A percentile compares a stretch with the other conserved stretches of the same genome.
phyloP scores from a whole-genome alignment of 257 asterid species.

The Fraxinus quadrangulata region DNA sequence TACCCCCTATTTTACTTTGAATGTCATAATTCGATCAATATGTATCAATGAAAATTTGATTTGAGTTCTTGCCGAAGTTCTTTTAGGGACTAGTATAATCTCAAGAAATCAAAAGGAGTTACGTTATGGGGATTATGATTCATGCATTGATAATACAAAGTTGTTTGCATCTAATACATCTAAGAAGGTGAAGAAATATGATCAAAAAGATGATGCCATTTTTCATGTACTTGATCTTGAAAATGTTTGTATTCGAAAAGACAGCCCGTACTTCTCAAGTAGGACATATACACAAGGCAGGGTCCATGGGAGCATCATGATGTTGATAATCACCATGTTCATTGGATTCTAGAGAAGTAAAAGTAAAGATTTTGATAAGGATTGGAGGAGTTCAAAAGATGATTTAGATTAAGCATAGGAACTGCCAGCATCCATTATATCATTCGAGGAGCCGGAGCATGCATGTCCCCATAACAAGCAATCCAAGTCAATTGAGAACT shows the following conservation, averaged over 20 bases:
- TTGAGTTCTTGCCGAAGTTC: no score
- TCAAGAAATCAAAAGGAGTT: slow-evolving; percentile 81
- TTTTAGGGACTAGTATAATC: slow-evolving; percentile 51
- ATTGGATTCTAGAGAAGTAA: slow-evolving; percentile 37
- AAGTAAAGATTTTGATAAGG: slow-evolving; percentile 36
- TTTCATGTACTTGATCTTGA: slow-evolving; percentile 63
- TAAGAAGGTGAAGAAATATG: slow-evolving; percentile 46
- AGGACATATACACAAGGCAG: slow-evolving; percentile 29
- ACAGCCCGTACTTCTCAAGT: slow-evolving; percentile 24
- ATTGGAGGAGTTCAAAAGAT: neutral
- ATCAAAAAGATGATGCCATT: slow-evolving; percentile 61
- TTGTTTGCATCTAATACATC: slow-evolving; percentile 37
- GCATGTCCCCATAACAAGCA: no score
- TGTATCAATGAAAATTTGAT: no score
- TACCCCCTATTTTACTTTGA: no score
- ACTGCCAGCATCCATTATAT: neutral
- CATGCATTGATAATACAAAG: slow-evolving; percentile 69
- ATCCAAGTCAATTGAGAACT: neutral
- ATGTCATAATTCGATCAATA: no score
- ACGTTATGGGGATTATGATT: slow-evolving; percentile 83
- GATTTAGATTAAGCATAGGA: slow-evolving; percentile 49
- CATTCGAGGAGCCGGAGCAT: no score
- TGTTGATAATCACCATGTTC: slow-evolving; percentile 35
- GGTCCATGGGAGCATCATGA: slow-evolving; percentile 22
- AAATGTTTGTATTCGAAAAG: slow-evolving; percentile 51